phyloP scores from a whole-genome alignment of 2,329 filamentous ascomycete genomes.

The Calycina marina region DNA sequence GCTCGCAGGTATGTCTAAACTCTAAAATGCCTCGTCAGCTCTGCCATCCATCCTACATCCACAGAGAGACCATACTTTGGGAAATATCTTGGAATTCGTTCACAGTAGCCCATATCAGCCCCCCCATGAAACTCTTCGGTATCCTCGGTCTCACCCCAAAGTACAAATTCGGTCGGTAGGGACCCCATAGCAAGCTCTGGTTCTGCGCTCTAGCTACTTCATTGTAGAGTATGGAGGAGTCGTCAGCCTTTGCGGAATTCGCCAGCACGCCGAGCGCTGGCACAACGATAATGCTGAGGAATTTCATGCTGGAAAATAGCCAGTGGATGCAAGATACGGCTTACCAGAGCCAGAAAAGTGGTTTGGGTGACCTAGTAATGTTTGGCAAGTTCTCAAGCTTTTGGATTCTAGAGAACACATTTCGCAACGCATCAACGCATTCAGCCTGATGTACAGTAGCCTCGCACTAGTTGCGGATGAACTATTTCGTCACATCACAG shows the following conservation, averaged over 20 bases:
- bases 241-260: constrained; percentile 13
- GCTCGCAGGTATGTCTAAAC: constrained; percentile 89
- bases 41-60: background rate
- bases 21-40: constrained; percentile 31
- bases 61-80: constrained; percentile 41
- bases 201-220: constrained; percentile 40
- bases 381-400: background rate
- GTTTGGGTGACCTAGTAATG: constrained; percentile 1
- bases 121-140: constrained; percentile 67
- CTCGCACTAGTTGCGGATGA: too few relatives aligned
- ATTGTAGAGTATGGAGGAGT: constrained; percentile 15
- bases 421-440: constrained; percentile 10
- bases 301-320: constrained; percentile 12
- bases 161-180: constrained; percentile 86
- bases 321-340: constrained; percentile 7
- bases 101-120: constrained; percentile 77
- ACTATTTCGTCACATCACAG: too few relatives aligned
- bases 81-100: constrained; percentile 66
- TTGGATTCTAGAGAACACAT: constrained; percentile 15
- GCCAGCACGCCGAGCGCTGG: constrained; percentile 10
- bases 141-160: constrained; percentile 78
- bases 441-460: constrained; percentile 18
- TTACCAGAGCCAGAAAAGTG: constrained; percentile 13
- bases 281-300: constrained; percentile 6
- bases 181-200: constrained; percentile 85